phyloP scores from a whole-genome alignment of 768 basidiomycete genomes.

The Pholiota molesta region DNA sequence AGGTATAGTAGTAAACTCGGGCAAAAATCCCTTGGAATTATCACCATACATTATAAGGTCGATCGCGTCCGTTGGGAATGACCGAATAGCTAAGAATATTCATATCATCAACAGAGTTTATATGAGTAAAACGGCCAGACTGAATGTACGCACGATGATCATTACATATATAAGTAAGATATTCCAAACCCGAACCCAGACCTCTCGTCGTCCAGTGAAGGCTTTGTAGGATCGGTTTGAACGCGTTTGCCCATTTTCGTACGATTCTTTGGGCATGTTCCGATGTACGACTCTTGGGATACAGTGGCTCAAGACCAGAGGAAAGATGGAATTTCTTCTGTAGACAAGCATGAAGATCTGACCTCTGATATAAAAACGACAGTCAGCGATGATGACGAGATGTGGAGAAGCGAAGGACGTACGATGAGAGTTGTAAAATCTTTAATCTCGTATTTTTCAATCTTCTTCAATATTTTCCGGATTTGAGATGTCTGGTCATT shows the following conservation, averaged over 20 bases:
- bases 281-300: not conserved
- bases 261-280: not conserved
- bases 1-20: no score
- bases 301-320: not conserved
- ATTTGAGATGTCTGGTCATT: not conserved
- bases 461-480: not conserved
- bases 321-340: not conserved
- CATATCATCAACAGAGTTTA: not conserved
- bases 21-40: not conserved
- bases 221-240: not conserved
- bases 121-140: not conserved
- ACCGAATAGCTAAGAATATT: not conserved
- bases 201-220: not conserved
- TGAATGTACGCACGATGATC: not conserved
- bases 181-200: not conserved
- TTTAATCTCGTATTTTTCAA: not conserved
- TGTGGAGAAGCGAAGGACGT: not conserved
- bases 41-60: not conserved
- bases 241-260: not conserved
- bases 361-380: not conserved
- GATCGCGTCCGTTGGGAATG: not conserved
- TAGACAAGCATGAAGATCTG: not conserved
- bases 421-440: not conserved
- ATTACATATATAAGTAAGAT: not conserved
- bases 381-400: not conserved